Conservation (phyloP, 345 rosid genomes). For the Rhodomyrtus tomentosa region DNA sequence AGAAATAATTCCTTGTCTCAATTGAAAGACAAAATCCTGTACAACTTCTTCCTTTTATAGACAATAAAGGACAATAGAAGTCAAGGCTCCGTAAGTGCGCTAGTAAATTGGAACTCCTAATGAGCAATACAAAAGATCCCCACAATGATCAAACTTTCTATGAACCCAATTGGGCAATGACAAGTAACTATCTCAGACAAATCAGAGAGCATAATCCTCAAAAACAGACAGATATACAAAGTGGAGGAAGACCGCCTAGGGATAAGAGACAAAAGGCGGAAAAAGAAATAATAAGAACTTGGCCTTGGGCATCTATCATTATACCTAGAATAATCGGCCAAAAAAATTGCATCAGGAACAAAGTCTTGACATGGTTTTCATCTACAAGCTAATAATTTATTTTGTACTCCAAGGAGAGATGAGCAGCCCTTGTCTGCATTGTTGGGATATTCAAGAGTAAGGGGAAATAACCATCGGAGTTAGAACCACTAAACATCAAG, state of each 20-base stretch:
- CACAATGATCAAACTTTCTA: background rate
- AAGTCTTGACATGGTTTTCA: background rate
- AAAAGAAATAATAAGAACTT: too few species aligned
- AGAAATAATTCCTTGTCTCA: background rate
- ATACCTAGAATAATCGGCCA: too few species aligned
- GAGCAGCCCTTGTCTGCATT: background rate
- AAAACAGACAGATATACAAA: background rate
- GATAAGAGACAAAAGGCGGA: too few species aligned
- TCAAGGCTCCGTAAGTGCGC: background rate
- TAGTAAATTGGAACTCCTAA: background rate
- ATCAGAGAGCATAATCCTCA: background rate
- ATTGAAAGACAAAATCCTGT: background rate
- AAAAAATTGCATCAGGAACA: background rate
- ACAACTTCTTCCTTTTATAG: background rate
- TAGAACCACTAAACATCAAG: background rate
- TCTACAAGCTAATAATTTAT: background rate
- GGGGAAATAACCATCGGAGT: background rate
- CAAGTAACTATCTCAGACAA: background rate
- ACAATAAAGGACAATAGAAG: background rate
- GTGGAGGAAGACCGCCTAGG: too few species aligned
- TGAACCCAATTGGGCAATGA: background rate
- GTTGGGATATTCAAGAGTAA: background rate
- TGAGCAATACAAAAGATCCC: background rate
- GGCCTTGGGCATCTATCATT: too few species aligned
- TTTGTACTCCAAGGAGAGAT: background rate